These are phyloP conservation scores for Helianthus tuberosus DNA, from an alignment of 129 eudicot species.

Conservation along the genomic window DNA sequence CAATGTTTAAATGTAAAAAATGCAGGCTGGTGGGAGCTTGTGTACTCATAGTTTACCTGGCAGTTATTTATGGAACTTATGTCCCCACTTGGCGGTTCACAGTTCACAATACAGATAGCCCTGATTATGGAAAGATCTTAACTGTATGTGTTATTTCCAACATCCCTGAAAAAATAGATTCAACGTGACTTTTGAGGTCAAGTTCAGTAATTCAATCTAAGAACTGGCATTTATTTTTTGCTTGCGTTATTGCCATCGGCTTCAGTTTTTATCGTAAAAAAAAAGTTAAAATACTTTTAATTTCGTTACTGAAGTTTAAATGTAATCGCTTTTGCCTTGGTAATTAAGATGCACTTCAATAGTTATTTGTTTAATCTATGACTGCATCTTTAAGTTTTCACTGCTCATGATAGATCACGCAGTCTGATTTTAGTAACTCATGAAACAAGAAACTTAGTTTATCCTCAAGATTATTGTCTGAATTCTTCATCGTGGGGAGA, in stretches of 20 bases:
- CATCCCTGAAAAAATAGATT: background rate
- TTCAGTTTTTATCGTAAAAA: background rate
- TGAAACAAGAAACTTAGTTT: background rate
- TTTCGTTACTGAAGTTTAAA: background rate
- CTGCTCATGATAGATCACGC: background rate
- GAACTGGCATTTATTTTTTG: background rate
- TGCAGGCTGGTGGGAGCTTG: slow-evolving; percentile 62
- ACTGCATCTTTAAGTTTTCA: background rate
- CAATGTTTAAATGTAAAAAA: slow-evolving; percentile 20
- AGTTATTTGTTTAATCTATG: slow-evolving; percentile 14
- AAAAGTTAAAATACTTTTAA: background rate
- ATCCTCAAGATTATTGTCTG: slow-evolving; percentile 1
- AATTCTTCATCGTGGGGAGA: slow-evolving; percentile 5
- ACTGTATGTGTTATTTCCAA: slow-evolving; percentile 47
- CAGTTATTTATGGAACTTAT: slow-evolving; percentile 65
- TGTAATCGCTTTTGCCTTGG: background rate
- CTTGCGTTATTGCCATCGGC: background rate
- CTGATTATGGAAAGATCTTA: slow-evolving; percentile 69
- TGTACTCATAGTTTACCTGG: slow-evolving; percentile 57
- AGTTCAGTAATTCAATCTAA: slow-evolving; percentile 9
- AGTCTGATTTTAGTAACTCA: slow-evolving; percentile 7
- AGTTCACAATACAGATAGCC: slow-evolving; percentile 50
- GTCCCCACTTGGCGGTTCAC: slow-evolving; percentile 91
- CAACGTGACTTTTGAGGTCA: slow-evolving; percentile 14
- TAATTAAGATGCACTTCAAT: background rate